A percentile compares a stretch with the other conserved stretches of the same genome.
phyloP scores from a whole-genome alignment of 75 land plant genomes.

The Adiantum capillusveneris region DNA sequence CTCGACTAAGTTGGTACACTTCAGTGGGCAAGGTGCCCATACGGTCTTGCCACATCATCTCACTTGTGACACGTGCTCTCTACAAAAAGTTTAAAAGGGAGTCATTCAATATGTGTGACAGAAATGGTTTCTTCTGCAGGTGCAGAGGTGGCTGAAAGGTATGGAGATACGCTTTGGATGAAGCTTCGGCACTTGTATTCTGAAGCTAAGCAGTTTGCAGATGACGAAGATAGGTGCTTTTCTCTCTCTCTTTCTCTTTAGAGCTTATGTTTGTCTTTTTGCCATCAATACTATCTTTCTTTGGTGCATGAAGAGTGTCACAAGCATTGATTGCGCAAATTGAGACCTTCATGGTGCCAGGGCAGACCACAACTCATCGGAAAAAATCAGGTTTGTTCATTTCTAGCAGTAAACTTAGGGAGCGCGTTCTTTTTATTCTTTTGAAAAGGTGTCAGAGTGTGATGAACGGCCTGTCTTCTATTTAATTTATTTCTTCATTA shows the following conservation, averaged over 20 bases:
- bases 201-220: conserved; percentile 62
- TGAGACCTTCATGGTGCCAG: conserved; percentile 14
- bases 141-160: conserved; percentile 64
- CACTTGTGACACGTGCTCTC: too few relatives aligned
- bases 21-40: too few relatives aligned
- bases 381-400: conserved; percentile 19
- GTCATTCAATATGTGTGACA: too few relatives aligned
- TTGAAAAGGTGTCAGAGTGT: neutral
- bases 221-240: conserved; percentile 61
- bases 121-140: too few relatives aligned
- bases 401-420: neutral
- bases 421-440: neutral
- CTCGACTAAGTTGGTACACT: too few relatives aligned
- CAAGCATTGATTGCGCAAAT: conserved; percentile 13
- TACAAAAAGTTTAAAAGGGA: too few relatives aligned
- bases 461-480: neutral
- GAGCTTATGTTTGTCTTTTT: neutral
- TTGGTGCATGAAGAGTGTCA: conserved; percentile 10
- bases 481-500: neutral
- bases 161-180: conserved; percentile 39
- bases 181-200: conserved; percentile 50
- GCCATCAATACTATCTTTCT: too few relatives aligned
- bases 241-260: neutral
- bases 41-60: too few relatives aligned
- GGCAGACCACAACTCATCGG: conserved; percentile 18